Evolutionary conservation across 768 basidiomycete genomes (phyloP), one percentile per base, ranked within the genome.

Genomic region (Wakefieldia striispora): DNA sequence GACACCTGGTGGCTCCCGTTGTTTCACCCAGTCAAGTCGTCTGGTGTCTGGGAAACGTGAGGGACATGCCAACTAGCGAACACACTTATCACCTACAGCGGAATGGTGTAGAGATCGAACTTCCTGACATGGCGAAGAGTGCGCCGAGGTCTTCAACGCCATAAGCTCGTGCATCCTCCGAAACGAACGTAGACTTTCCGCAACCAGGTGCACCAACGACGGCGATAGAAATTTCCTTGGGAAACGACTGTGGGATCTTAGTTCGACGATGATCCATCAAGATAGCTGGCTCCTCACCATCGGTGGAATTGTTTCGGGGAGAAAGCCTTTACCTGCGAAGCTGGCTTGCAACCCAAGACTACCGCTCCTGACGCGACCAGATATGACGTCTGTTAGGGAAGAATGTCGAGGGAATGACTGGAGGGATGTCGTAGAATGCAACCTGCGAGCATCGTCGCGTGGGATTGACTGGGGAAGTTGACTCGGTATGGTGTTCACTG

Each of bases 121-220:
- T 62, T 60, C 70, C 60, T n/a, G 65, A 57, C 55, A 57, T 59
- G 10, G 61, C 54, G 26, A 70, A 70, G 36, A 66, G 64, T 17
- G 62, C 43, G 37, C 53, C 62, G 27, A 78, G 65, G 45, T 79
- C 76, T 29, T 72, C 70, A 14, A 88, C 71, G 14, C 74, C 72
- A 57, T 81, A 84, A 3, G 76, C 73, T 54, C 80, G 83, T 47
- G 93, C 73, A 11, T 91, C 93, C 63, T 84, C 86, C 31, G 75
- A 74, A 54, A 97, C 88, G 43, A 91, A 77, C 3, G 83, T 81
- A 2, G 90, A 86, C 70, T 97, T 97, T 52, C 95, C 95, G 51
- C 88, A 92, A 29, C 83, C 79, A 34, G 76, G 67, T 12, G 81
- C 77, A 13, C 95, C 95, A 34, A 95, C 76, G 29, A 98, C 83